These are phyloP conservation scores for Claviceps citrina DNA, from an alignment of 2,329 filamentous ascomycete species.

Conservation along the genomic window DNA sequence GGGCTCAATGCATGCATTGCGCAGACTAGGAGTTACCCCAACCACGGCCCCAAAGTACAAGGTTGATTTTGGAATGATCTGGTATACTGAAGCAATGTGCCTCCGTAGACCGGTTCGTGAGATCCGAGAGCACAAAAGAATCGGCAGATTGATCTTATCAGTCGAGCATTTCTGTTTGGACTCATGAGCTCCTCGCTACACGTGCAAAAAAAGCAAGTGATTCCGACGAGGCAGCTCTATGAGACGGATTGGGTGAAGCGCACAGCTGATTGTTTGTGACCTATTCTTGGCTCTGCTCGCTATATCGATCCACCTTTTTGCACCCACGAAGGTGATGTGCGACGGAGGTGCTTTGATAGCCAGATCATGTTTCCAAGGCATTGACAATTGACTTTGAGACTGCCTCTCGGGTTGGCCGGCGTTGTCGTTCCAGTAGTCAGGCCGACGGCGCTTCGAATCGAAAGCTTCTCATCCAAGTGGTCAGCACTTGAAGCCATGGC, in stretches of 20 bases:
- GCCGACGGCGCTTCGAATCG: slow-evolving; percentile 59
- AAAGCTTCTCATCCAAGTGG: slow-evolving; percentile 57
- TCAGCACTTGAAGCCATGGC: slow-evolving; percentile 43
- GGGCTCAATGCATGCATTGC: slow-evolving; percentile 32
- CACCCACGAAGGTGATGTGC: neutral
- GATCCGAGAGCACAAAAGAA: slow-evolving; percentile 28
- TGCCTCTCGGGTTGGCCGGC: slow-evolving; percentile 32
- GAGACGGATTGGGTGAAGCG: slow-evolving; percentile 19
- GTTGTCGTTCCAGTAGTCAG: slow-evolving; percentile 46
- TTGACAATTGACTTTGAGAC: slow-evolving; percentile 20
- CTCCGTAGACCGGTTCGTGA: slow-evolving; percentile 14
- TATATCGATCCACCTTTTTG: slow-evolving; percentile 6
- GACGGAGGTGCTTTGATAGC: neutral
- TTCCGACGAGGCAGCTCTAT: slow-evolving; percentile 29
- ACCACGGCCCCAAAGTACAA: slow-evolving; percentile 25
- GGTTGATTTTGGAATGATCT: slow-evolving; percentile 11
- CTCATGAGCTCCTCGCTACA: slow-evolving; percentile 24
- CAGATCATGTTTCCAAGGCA: neutral
- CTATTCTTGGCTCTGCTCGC: slow-evolving; percentile 27
- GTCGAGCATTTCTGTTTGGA: slow-evolving; percentile 30
- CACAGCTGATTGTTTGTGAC: slow-evolving; percentile 33
- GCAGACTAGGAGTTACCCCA: slow-evolving; percentile 13
- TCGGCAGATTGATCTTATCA: slow-evolving; percentile 22
- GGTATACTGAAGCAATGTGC: neutral
- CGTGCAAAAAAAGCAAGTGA: slow-evolving; percentile 17